Evolutionary conservation across 345 rosid species (phyloP).

Genomic region (Cochlearia excelsa): DNA sequence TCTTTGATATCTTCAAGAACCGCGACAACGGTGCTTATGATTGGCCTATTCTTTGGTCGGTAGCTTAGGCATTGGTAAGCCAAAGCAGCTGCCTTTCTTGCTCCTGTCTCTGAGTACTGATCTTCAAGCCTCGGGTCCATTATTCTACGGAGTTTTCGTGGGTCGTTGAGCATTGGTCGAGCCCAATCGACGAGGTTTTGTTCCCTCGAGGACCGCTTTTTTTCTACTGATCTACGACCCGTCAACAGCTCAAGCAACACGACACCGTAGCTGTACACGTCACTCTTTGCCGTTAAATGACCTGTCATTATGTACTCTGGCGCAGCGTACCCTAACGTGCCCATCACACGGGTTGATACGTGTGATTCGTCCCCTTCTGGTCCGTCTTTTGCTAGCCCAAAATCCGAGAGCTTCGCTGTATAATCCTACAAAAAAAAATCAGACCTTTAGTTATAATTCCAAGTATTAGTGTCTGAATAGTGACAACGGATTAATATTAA

Average conservation of each 20-base stretch:
- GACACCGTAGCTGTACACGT: conserved; percentile 70
- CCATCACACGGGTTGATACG: conserved; percentile 90
- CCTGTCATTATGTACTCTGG: conserved; percentile 96
- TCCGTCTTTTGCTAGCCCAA: conserved; percentile 87
- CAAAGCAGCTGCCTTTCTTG: conserved; percentile 68
- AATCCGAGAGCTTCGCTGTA: conserved; percentile 76
- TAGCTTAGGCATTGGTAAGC: conserved; percentile 77
- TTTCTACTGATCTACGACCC: conserved; percentile 56
- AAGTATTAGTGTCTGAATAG: background rate
- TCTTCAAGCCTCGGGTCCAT: conserved; percentile 89
- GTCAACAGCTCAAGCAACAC: conserved; percentile 62
- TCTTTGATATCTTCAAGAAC: conserved; percentile 56
- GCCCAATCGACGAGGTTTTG: conserved; percentile 70
- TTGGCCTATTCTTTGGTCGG: conserved; percentile 72
- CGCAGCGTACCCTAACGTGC: conserved; percentile 89
- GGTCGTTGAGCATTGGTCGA: conserved; percentile 58
- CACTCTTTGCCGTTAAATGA: conserved; percentile 69
- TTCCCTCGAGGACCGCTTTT: conserved; percentile 46
- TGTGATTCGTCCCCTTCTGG: conserved; percentile 89
- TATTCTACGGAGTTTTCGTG: conserved; percentile 60
- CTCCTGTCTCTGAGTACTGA: conserved; percentile 74
- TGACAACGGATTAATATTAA: background rate
- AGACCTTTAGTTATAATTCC: too few relatives aligned
- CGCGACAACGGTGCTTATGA: conserved; percentile 54
- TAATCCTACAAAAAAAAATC: conserved; percentile 49